Conservation (phyloP, 2,329 filamentous ascomycete species). For the Colletotrichum orbiculare region DNA sequence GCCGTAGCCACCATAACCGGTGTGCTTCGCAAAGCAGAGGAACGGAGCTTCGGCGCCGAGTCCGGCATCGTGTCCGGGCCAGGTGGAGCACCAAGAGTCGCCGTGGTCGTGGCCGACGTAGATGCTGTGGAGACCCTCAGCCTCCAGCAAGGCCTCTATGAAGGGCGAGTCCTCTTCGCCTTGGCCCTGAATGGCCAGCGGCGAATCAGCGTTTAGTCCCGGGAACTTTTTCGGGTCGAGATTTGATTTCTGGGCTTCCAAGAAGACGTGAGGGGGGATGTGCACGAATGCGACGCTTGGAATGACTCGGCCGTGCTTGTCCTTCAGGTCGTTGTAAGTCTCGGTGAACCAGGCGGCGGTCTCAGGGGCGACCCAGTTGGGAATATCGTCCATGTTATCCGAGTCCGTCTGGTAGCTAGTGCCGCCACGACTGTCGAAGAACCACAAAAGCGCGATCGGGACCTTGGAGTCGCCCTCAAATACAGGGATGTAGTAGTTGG, state of each 20-base stretch:
- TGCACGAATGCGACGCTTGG: constrained; percentile 39
- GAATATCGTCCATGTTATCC: constrained; percentile 42
- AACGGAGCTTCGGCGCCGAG: constrained; percentile 48
- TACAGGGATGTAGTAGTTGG: constrained; percentile 39
- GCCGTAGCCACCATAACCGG: constrained; percentile 78
- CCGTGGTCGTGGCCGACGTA: constrained; percentile 70
- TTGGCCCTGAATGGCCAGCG: constrained; percentile 45
- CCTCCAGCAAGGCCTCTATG: constrained; percentile 60
- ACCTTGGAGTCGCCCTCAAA: constrained; percentile 29
- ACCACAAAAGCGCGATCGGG: constrained; percentile 61
- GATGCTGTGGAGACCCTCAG: constrained; percentile 58
- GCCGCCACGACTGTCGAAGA: constrained; percentile 65
- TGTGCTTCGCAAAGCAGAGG: constrained; percentile 72
- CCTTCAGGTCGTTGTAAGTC: constrained; percentile 42
- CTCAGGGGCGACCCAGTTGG: constrained; percentile 56
- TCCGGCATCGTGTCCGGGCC: constrained; percentile 38
- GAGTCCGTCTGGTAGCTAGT: constrained; percentile 47
- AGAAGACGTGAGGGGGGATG: constrained; percentile 37
- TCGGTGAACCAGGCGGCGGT: constrained; percentile 57
- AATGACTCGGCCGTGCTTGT: constrained; percentile 36
- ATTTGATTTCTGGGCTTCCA: constrained; percentile 34
- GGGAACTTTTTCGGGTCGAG: constrained; percentile 49
- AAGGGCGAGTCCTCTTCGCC: constrained; percentile 58
- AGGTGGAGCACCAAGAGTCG: constrained; percentile 55
- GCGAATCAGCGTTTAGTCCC: constrained; percentile 42